These are phyloP conservation scores for Cladorrhinum sp. DNA, from an alignment of 2,329 filamentous ascomycete species.

Conservation along the genomic window DNA sequence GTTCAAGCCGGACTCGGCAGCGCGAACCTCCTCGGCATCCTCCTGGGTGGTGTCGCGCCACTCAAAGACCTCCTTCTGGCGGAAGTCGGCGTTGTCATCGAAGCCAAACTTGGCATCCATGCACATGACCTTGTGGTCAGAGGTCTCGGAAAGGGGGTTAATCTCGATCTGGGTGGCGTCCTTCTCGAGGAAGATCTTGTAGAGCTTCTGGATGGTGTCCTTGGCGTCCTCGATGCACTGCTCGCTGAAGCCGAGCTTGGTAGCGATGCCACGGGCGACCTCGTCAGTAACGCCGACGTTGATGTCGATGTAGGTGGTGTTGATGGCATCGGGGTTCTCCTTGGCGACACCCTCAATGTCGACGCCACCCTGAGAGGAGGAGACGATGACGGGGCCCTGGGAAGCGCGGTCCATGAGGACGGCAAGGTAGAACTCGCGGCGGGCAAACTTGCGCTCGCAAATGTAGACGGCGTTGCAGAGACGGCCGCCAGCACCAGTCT, in stretches of 20 bases:
- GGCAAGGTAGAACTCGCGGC: conserved; percentile 97
- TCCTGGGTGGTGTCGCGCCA: conserved; percentile 96
- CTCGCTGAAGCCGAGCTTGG: conserved; percentile 92
- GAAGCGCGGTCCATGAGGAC: conserved; percentile 95
- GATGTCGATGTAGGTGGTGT: conserved; percentile 91
- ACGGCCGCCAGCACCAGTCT: conserved; percentile 89
- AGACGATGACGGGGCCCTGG: conserved; percentile 92
- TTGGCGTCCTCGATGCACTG: conserved; percentile 96
- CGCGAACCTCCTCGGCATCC: conserved; percentile 95
- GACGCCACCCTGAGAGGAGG: conserved; percentile 98
- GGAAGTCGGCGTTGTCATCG: conserved; percentile 98
- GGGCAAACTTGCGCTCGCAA: conserved; percentile 98
- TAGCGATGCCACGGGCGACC: conserved; percentile 84
- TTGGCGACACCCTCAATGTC: conserved; percentile 98
- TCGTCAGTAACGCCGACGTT: conserved; percentile 93
- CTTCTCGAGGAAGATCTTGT: conserved; percentile 97
- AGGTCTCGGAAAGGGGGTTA: conserved; percentile 97
- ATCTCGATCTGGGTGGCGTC: conserved; percentile 99
- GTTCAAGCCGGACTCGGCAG: conserved; percentile 91
- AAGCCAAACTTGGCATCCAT: conserved; percentile 99
- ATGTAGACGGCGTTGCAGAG: conserved; percentile 98
- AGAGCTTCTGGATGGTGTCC: conserved; percentile 96
- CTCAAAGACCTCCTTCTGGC: conserved; percentile 92
- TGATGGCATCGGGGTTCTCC: conserved; percentile 94
- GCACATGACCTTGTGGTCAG: conserved; percentile 94